These are phyloP conservation scores for Neurospora discreta DNA, from an alignment of 495 filamentous ascomycete species.

Conservation along the genomic window DNA sequence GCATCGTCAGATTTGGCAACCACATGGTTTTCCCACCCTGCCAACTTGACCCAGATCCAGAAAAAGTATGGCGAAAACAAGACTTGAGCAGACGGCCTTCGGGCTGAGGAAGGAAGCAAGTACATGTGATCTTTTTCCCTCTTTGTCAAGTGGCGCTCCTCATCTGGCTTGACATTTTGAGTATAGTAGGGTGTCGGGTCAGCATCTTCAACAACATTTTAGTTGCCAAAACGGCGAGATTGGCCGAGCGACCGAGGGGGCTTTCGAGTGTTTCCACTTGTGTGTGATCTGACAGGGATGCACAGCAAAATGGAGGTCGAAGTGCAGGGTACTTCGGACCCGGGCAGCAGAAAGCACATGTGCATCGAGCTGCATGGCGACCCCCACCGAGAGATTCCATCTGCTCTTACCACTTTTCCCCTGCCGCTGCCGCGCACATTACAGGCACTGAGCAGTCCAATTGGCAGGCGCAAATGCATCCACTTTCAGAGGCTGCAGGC, in stretches of 20 bases:
- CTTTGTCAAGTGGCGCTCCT: not conserved
- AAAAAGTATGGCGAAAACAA: not conserved
- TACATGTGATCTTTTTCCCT: not conserved
- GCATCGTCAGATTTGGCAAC: not conserved
- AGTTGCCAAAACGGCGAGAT: not conserved
- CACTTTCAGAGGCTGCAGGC: not conserved
- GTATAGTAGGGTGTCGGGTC: not conserved
- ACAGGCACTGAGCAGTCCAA: not conserved
- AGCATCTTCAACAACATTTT: not conserved
- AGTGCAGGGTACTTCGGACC: not conserved
- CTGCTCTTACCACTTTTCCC: not conserved
- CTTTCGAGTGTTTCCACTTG: not conserved
- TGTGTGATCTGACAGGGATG: not conserved
- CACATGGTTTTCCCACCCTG: not conserved
- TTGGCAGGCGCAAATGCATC: not conserved
- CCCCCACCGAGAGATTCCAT: not conserved
- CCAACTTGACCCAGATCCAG: not conserved
- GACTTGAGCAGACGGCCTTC: not conserved
- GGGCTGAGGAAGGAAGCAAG: not conserved
- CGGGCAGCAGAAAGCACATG: not conserved
- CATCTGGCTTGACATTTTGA: not conserved
- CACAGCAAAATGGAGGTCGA: not conserved
- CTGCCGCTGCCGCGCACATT: not conserved
- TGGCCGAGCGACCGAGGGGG: not conserved
- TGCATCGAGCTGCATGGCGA: not conserved